A percentile compares a stretch with the other conserved stretches of the same genome.
Conservation (phyloP, 176 grass and related monocot species). For the Oryza meridionalis region DNA sequence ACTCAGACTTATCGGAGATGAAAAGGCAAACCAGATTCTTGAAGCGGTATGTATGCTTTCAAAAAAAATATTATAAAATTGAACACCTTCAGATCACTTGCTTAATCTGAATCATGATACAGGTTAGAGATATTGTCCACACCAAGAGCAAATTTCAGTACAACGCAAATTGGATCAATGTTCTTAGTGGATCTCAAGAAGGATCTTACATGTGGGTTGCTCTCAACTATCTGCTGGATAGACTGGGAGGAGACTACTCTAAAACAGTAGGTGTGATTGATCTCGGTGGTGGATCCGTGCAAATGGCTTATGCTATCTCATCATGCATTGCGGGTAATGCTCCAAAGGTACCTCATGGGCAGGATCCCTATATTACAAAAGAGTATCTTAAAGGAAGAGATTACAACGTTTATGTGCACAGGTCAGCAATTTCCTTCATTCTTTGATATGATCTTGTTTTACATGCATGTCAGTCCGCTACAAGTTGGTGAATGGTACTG, state of each 20-base stretch:
- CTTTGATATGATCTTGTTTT: no score
- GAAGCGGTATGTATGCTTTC: constrained; percentile 35
- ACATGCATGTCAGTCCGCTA: no score
- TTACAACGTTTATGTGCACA: constrained; percentile 58
- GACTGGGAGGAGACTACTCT: constrained; percentile 55
- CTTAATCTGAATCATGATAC: background rate
- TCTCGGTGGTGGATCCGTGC: constrained; percentile 58
- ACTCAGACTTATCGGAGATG: constrained; percentile 46
- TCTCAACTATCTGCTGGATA: constrained; percentile 59
- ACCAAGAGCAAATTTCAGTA: constrained; percentile 50
- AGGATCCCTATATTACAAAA: constrained; percentile 44
- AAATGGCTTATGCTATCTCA: constrained; percentile 64
- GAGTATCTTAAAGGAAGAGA: constrained; percentile 46
- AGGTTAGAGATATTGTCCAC: constrained; percentile 54
- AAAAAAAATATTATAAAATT: no score
- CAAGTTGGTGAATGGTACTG: no score
- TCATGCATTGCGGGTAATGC: constrained; percentile 45
- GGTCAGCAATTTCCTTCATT: no score
- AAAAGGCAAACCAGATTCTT: constrained; percentile 47
- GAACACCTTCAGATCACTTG: no score
- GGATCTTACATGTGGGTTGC: constrained; percentile 66
- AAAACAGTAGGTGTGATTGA: constrained; percentile 58
- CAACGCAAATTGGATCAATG: constrained; percentile 45
- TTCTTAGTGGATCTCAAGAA: constrained; percentile 60
- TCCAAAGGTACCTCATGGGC: constrained; percentile 20